phyloP scores from a whole-genome alignment of 257 asterid genomes.

The Verbena officinalis region DNA sequence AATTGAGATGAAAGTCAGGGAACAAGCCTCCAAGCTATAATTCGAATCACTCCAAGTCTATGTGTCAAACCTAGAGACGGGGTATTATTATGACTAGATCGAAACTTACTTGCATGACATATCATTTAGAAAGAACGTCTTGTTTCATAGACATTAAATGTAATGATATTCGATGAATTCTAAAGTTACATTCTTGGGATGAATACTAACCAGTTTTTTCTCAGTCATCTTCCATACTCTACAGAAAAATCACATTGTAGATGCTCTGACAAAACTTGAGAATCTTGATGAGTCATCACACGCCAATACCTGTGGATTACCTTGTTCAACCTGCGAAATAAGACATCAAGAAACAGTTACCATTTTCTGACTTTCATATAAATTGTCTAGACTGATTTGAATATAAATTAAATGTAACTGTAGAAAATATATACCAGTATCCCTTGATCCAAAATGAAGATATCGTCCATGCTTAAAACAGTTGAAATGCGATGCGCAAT shows the following conservation, averaged over 20 bases:
- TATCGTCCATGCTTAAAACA: conserved; percentile 66
- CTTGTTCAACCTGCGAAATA: conserved; percentile 46
- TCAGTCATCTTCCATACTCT: not conserved
- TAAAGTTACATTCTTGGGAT: not conserved
- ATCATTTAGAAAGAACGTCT: too few species aligned
- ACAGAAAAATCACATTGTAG: conserved; percentile 37
- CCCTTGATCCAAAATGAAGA: conserved; percentile 82
- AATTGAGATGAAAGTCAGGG: too few species aligned
- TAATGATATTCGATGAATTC: not conserved
- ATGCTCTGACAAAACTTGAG: conserved; percentile 54
- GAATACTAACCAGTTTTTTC: not conserved
- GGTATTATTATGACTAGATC: too few species aligned
- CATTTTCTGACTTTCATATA: not conserved
- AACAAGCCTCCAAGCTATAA: too few species aligned
- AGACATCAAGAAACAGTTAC: not conserved
- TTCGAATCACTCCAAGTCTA: too few species aligned
- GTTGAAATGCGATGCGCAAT: conserved; percentile 96
- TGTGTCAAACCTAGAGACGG: too few species aligned
- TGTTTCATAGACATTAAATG: too few species aligned
- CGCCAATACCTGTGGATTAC: conserved; percentile 48
- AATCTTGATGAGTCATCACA: conserved; percentile 41
- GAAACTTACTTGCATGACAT: too few species aligned
- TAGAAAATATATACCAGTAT: conserved; percentile 47
- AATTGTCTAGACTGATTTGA: not conserved
- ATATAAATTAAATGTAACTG: not conserved